A percentile compares a stretch with the other conserved stretches of the same genome.
Evolutionary conservation across 225 moss, liverwort and hornwort species (phyloP).

Genomic region (Straminergon stramineum): DNA sequence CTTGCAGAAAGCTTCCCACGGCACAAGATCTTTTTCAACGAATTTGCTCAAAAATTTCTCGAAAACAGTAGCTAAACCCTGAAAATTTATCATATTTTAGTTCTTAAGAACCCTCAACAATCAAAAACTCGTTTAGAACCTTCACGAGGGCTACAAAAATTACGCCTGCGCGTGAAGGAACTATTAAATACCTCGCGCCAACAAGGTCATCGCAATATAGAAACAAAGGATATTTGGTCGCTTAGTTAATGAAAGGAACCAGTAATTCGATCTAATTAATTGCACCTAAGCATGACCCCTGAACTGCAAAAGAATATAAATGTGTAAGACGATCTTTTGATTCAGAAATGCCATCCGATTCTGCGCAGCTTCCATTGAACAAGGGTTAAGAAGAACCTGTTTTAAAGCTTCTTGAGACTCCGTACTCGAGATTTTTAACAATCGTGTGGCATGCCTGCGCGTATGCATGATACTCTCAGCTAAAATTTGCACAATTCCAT

Average conservation of each 20-base stretch:
- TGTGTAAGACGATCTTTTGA: not conserved
- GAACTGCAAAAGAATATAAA: not conserved
- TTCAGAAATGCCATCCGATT: not conserved
- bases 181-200: not conserved
- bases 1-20: constrained; percentile 36
- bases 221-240: not conserved
- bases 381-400: constrained; percentile 14
- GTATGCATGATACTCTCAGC: not conserved
- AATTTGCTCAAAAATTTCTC: constrained; percentile 44
- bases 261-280: not conserved
- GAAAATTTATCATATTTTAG: not conserved
- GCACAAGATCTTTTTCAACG: constrained; percentile 31
- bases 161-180: not conserved
- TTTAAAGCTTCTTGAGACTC: constrained; percentile 33
- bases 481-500: not conserved
- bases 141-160: not conserved
- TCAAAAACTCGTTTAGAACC: not conserved
- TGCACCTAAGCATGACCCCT: not conserved
- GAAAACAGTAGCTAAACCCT: constrained; percentile 45
- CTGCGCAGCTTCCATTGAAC: not conserved
- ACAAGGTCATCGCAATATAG: not conserved
- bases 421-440: constrained; percentile 20
- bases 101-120: not conserved
- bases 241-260: not conserved
- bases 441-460: constrained; percentile 32